These are phyloP conservation scores for Angomonas ambiguus DNA, from an alignment of 208 protist species.

Conservation along the genomic window DNA sequence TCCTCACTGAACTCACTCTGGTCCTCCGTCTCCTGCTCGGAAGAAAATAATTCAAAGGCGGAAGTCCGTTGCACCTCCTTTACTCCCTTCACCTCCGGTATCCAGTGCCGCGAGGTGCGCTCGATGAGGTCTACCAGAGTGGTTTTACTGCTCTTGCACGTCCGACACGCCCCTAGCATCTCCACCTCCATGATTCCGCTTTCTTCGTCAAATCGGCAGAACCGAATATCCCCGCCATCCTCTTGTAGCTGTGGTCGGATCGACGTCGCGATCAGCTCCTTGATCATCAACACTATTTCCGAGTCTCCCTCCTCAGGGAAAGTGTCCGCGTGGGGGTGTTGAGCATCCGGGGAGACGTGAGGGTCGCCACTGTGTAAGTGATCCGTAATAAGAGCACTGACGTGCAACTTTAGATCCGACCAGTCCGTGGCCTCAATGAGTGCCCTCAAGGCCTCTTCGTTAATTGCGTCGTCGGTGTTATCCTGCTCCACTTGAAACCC, in stretches of 20 bases:
- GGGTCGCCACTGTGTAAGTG: constrained; percentile 73
- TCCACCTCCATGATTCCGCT: constrained; percentile 71
- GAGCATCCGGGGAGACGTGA: constrained; percentile 62
- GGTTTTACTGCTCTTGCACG: constrained; percentile 79
- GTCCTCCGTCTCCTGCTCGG: not conserved
- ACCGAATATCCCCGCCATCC: constrained; percentile 90
- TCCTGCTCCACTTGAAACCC: constrained; percentile 31
- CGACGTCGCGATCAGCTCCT: constrained; percentile 82
- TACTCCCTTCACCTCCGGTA: constrained; percentile 82
- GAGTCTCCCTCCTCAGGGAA: constrained; percentile 69
- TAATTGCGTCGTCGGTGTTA: constrained; percentile 32
- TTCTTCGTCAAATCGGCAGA: constrained; percentile 56
- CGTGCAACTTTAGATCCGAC: constrained; percentile 77
- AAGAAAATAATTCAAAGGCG: constrained; percentile 21
- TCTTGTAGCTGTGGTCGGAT: constrained; percentile 88
- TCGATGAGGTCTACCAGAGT: constrained; percentile 89
- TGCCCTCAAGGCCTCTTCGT: constrained; percentile 49
- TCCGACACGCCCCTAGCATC: constrained; percentile 88
- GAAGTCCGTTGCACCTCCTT: constrained; percentile 38
- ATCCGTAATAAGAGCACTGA: constrained; percentile 80
- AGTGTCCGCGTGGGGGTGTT: constrained; percentile 86
- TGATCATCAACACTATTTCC: constrained; percentile 87
- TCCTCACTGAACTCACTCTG: not conserved
- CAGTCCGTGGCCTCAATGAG: constrained; percentile 65
- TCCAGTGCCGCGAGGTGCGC: constrained; percentile 86